Base-by-base conservation (phyloP, 441 rosid species). In the Pelargonium cotyledonis region DNA sequence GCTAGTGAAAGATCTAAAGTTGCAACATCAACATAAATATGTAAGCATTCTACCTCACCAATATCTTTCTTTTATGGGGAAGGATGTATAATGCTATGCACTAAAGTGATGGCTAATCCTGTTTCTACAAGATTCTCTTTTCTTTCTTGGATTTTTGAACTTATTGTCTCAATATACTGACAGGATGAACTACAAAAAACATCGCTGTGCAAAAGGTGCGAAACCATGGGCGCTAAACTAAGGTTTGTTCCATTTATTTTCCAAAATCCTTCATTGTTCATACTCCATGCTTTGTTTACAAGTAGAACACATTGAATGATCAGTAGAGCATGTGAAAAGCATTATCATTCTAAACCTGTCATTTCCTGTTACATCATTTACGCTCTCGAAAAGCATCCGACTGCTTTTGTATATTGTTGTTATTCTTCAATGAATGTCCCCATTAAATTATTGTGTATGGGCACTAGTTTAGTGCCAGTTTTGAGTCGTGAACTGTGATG, bases 181-280 rank as follows among this genome's bases (percentile, higher is more conserved):
- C 71, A 90, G 97, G 96, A 95, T 85, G 95, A 95, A 65, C 81
- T 90, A 70, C 97, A 92, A 71, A 90, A 91, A 75, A 89, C 91
- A 19, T 95, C 95, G 97, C 78, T 92, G 64, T 89, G 92, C 81
- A 92, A 92, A 80, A 86, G 92, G 77, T 95, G 99, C 69, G 98
- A 89, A 83, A 92, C 97, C 71, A 91, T 95, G 97, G 86, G 80
- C 58, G 97, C 97, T 65, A 95, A 95, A 80, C 62, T 91, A 76
- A 89, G 99, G 99, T 95, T 71, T 58, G 87, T 75, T 64, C 43
- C 60, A 40, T 65, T 65, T 71, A 2, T 46, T 18, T 68, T 5
- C 65, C 65, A n/a, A 26, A 16, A n/a, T 7, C 40, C 38, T 26
- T 29, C 16, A 29, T 23, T 66, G 23, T 53, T 23, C 60, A 53